A percentile compares a stretch with the other conserved stretches of the same genome.
Conservation (phyloP, 495 filamentous ascomycete species). For the Pseudomonodictys pantanalensis region DNA sequence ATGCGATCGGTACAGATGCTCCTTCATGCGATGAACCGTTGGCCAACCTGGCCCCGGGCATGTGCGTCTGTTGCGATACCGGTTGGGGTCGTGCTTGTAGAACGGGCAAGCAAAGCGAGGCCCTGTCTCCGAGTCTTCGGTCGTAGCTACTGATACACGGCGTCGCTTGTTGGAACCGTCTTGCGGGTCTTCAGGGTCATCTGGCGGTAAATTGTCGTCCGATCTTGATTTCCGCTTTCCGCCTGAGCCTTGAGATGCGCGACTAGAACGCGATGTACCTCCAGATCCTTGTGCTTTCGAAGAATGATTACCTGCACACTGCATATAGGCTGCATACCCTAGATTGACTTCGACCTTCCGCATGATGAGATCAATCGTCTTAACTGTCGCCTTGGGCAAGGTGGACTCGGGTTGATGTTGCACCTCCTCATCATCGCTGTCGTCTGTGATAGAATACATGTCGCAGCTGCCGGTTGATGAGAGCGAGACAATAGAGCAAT, state of each 20-base stretch:
- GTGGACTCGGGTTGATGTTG: background rate
- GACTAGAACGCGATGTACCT: background rate
- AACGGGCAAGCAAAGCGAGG: slow-evolving; percentile 24
- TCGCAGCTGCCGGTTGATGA: slow-evolving; percentile 12
- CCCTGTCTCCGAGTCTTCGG: slow-evolving; percentile 21
- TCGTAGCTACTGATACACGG: slow-evolving; percentile 15
- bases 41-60: slow-evolving; percentile 25
- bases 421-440: slow-evolving; percentile 14
- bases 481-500: slow-evolving; percentile 15
- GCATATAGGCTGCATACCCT: slow-evolving; percentile 18
- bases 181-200: slow-evolving; percentile 15
- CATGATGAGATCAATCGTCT: slow-evolving; percentile 23
- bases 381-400: slow-evolving; percentile 13
- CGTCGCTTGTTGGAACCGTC: slow-evolving; percentile 18
- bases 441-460: slow-evolving; percentile 14
- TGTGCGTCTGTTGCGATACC: slow-evolving; percentile 19
- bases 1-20: slow-evolving; percentile 24
- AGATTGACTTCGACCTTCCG: slow-evolving; percentile 26
- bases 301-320: slow-evolving; percentile 18
- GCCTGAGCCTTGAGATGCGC: slow-evolving; percentile 3
- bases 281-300: background rate
- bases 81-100: slow-evolving; percentile 25
- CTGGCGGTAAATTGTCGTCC: slow-evolving; percentile 2
- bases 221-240: slow-evolving; percentile 13
- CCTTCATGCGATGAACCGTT: slow-evolving; percentile 26